A percentile compares a stretch with the other conserved stretches of the same genome.
Evolutionary conservation across 495 filamentous ascomycete genomes (phyloP).

Genomic region (Penicillium egyptiacum): DNA sequence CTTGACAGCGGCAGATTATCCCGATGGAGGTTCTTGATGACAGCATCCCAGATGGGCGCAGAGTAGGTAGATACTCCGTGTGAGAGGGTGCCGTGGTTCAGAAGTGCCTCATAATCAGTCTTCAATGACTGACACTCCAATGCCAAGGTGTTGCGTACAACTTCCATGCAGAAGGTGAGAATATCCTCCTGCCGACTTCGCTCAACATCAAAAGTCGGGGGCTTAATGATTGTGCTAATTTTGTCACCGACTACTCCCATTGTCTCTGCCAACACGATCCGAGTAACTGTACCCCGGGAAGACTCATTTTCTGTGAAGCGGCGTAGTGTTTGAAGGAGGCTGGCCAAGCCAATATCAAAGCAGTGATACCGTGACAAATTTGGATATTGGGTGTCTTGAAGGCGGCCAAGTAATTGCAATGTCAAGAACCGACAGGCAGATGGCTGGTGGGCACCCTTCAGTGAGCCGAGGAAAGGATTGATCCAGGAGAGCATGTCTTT

Average conservation of each 20-base stretch:
- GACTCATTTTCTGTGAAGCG: conserved; percentile 53
- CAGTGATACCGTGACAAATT: conserved; percentile 48
- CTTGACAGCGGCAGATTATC: conserved; percentile 65
- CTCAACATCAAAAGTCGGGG: conserved; percentile 43
- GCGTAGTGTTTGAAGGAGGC: conserved; percentile 51
- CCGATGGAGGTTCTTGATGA: conserved; percentile 64
- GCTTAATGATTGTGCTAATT: conserved; percentile 45
- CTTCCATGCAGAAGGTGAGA: conserved; percentile 51
- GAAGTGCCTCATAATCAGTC: conserved; percentile 67
- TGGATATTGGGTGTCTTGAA: conserved; percentile 55
- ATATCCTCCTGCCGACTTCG: conserved; percentile 39
- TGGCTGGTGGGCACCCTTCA: conserved; percentile 66
- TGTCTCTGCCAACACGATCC: conserved; percentile 54
- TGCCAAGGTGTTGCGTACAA: conserved; percentile 67
- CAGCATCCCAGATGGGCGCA: conserved; percentile 70
- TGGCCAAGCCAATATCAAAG: conserved; percentile 50
- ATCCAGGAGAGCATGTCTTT: conserved; percentile 71
- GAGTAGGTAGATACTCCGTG: conserved; percentile 65
- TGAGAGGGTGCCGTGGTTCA: conserved; percentile 58
- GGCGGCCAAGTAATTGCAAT: conserved; percentile 64
- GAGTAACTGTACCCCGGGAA: conserved; percentile 49
- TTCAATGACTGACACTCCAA: conserved; percentile 74
- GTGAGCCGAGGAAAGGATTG: conserved; percentile 69
- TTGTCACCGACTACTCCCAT: conserved; percentile 51
- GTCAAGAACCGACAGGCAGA: conserved; percentile 70